Evolutionary conservation across 208 protist genomes (phyloP).

Genomic region (Novymonas esmeraldas): DNA sequence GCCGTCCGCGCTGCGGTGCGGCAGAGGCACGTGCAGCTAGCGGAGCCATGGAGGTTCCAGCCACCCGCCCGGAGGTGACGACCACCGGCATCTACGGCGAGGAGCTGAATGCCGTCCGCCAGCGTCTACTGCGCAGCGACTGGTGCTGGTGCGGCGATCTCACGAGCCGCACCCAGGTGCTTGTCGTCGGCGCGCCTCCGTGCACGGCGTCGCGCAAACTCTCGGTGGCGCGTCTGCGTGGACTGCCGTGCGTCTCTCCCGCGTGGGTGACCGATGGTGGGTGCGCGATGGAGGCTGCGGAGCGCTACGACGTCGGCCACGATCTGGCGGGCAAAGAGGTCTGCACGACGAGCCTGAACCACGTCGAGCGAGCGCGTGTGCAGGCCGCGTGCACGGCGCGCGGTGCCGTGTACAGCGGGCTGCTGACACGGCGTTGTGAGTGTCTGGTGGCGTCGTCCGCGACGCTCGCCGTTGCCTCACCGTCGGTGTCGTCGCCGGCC

Average conservation of each 20-base stretch:
- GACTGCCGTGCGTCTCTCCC: constrained; percentile 65
- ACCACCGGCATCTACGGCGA: constrained; percentile 60
- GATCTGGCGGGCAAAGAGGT: constrained; percentile 42
- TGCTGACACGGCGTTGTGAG: constrained; percentile 40
- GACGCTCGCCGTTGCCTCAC: constrained; percentile 4
- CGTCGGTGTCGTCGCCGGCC: not conserved
- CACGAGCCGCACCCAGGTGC: constrained; percentile 43
- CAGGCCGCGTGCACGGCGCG: constrained; percentile 25
- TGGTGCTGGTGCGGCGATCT: constrained; percentile 46
- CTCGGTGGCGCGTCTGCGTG: constrained; percentile 35
- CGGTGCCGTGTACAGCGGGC: constrained; percentile 37
- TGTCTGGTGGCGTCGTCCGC: constrained; percentile 43
- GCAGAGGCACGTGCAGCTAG: too few species aligned
- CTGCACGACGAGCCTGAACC: constrained; percentile 46
- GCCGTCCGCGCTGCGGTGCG: too few species aligned
- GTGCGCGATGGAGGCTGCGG: constrained; percentile 32
- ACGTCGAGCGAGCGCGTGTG: constrained; percentile 32
- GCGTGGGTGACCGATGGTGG: constrained; percentile 50
- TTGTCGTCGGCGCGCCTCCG: constrained; percentile 40
- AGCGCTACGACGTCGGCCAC: constrained; percentile 40
- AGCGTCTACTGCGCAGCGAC: constrained; percentile 27
- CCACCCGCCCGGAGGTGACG: constrained; percentile 52
- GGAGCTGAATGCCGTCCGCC: constrained; percentile 40
- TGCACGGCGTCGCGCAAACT: constrained; percentile 43
- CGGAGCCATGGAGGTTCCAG: constrained; percentile 31